Evolutionary conservation across 768 basidiomycete species (phyloP).

Genomic region (Trametopsis cervina): DNA sequence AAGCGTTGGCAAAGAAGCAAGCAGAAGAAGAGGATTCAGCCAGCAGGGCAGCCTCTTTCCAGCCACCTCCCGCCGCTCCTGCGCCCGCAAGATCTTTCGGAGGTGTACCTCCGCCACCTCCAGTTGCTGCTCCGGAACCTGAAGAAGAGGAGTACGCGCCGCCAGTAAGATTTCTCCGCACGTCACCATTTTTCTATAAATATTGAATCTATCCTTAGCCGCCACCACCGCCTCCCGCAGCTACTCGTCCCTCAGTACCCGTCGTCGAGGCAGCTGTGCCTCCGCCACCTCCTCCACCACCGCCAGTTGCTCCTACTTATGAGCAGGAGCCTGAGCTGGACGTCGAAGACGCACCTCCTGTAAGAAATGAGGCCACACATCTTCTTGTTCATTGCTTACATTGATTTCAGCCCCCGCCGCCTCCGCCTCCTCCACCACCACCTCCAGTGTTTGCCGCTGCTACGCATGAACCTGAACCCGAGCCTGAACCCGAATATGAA

Average conservation of each 20-base stretch:
- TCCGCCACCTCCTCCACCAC: slow-evolving; percentile 27
- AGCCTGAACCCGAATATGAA: slow-evolving; percentile 36
- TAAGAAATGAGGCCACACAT: slow-evolving; percentile 6
- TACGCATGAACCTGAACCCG: slow-evolving; percentile 24
- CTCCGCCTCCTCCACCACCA: slow-evolving; percentile 32
- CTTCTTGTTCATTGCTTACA: neutral
- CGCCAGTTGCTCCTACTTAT: slow-evolving; percentile 21
- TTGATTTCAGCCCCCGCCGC: slow-evolving; percentile 29
- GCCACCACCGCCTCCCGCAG: slow-evolving; percentile 25
- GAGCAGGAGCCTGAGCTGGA: slow-evolving; percentile 28
- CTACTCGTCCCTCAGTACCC: slow-evolving; percentile 7
- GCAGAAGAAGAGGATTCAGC: slow-evolving; percentile 67
- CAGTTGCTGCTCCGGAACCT: slow-evolving; percentile 20
- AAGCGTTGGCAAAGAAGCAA: slow-evolving; percentile 86
- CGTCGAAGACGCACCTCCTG: slow-evolving; percentile 26
- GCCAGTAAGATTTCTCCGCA: neutral
- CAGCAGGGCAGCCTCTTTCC: slow-evolving; percentile 51
- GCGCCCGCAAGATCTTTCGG: slow-evolving; percentile 5
- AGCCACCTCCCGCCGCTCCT: slow-evolving; percentile 24
- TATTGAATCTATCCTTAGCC: too few species aligned
- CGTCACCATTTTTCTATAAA: neutral
- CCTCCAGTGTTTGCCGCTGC: slow-evolving; percentile 15
- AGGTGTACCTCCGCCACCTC: slow-evolving; percentile 15
- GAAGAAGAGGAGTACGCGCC: slow-evolving; percentile 17
- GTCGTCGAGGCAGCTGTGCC: slow-evolving; percentile 15